phyloP scores from a whole-genome alignment of 208 protist species.

The Vickermania ingenoplastis region DNA sequence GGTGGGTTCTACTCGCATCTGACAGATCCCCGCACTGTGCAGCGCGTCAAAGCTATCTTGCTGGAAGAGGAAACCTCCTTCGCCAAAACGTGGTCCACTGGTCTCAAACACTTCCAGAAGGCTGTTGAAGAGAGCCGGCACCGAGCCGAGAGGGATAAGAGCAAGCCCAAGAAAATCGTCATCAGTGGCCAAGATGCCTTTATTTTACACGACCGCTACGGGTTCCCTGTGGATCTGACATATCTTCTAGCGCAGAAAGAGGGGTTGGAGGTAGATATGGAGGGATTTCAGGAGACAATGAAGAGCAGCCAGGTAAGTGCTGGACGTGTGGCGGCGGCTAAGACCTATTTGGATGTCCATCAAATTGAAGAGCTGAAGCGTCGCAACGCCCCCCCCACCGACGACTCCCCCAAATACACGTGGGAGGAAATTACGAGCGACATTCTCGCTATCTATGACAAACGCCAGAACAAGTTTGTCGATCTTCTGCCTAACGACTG shows the following conservation, averaged over 20 bases:
- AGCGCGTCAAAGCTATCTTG: slow-evolving; percentile 87
- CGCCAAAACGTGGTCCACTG: slow-evolving; percentile 91
- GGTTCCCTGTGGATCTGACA: slow-evolving; percentile 98
- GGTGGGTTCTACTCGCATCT: slow-evolving; percentile 95
- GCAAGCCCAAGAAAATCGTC: slow-evolving; percentile 19
- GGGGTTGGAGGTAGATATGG: slow-evolving; percentile 76
- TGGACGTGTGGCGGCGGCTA: slow-evolving; percentile 56
- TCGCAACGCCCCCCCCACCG: slow-evolving; percentile 69
- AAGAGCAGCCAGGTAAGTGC: slow-evolving; percentile 62
- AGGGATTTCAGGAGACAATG: slow-evolving; percentile 79
- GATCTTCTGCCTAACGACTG: slow-evolving; percentile 39
- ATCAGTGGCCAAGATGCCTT: slow-evolving; percentile 89
- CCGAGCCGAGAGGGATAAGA: not conserved
- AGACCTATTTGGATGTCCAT: slow-evolving; percentile 78
- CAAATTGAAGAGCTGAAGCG: slow-evolving; percentile 81
- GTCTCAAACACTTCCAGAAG: slow-evolving; percentile 90
- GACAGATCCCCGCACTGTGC: slow-evolving; percentile 48
- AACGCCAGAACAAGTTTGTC: slow-evolving; percentile 55
- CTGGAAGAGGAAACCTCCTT: slow-evolving; percentile 95
- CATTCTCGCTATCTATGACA: slow-evolving; percentile 81
- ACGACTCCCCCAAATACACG: slow-evolving; percentile 94
- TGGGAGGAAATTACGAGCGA: slow-evolving; percentile 75
- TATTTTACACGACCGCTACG: slow-evolving; percentile 94
- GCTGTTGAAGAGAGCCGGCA: slow-evolving; percentile 61
- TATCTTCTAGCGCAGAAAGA: slow-evolving; percentile 95